These are phyloP conservation scores for Penicillium arizonense DNA, from an alignment of 495 filamentous ascomycete genomes.

Conservation along the genomic window DNA sequence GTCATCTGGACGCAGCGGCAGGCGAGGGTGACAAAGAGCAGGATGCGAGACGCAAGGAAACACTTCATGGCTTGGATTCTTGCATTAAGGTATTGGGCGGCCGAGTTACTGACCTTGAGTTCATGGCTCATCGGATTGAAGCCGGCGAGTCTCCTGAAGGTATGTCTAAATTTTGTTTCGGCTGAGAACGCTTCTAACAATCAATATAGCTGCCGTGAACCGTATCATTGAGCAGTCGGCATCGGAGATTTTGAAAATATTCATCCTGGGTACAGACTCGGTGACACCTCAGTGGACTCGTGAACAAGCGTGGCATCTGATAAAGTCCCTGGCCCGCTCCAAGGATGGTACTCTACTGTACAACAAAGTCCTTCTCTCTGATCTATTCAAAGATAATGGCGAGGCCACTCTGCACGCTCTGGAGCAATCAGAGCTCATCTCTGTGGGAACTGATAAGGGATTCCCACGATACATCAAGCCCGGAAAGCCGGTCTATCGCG, in stretches of 20 bases:
- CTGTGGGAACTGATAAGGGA: constrained; percentile 67
- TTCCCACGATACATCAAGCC: constrained; percentile 74
- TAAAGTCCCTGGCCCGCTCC: constrained; percentile 63
- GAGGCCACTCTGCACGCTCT: constrained; percentile 75
- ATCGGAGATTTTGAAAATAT: constrained; percentile 91
- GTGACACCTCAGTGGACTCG: constrained; percentile 61
- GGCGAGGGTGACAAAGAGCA: constrained; percentile 37
- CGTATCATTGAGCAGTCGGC: constrained; percentile 88
- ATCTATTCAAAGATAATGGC: constrained; percentile 65
- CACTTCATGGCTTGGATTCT: constrained; percentile 67
- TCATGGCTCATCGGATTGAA: constrained; percentile 86
- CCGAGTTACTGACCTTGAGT: constrained; percentile 89
- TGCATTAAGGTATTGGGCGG: constrained; percentile 83
- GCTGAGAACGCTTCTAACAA: constrained; percentile 13
- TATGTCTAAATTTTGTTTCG: constrained; percentile 16
- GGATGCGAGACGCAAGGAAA: constrained; percentile 35
- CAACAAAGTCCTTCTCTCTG: constrained; percentile 75
- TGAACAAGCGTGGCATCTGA: constrained; percentile 87
- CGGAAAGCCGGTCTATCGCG: constrained; percentile 83
- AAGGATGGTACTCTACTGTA: constrained; percentile 63
- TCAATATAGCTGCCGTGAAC: constrained; percentile 64
- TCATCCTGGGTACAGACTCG: constrained; percentile 58
- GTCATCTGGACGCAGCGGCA: constrained; percentile 62
- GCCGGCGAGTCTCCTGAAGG: constrained; percentile 79
- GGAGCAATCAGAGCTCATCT: constrained; percentile 85